phyloP scores from a whole-genome alignment of 2,329 filamentous ascomycete species.

The Colletotrichum sansevieriae region DNA sequence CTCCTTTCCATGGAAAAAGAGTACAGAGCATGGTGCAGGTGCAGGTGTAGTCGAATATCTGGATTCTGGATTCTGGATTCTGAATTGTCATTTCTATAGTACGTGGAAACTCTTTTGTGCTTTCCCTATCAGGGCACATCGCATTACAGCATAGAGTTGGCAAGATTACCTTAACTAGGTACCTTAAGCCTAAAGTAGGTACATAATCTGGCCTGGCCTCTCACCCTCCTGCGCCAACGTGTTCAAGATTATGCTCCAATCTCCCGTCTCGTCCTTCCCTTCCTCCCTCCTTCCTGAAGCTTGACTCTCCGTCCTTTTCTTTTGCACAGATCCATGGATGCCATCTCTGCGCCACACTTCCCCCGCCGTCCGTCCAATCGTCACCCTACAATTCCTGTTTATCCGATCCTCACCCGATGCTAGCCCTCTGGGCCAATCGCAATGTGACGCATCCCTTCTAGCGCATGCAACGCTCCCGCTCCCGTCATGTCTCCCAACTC shows the following conservation, averaged over 20 bases:
- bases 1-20: constrained; percentile 22
- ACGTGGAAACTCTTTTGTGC: neutral
- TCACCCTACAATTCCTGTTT: neutral
- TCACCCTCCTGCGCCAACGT: constrained; percentile 11
- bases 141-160: constrained; percentile 8
- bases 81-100: neutral
- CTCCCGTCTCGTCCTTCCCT: neutral
- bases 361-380: constrained; percentile 21
- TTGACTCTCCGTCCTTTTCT: neutral
- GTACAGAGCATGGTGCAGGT: neutral
- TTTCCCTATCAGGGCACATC: neutral
- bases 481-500: constrained; percentile 14
- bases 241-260: neutral
- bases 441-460: constrained; percentile 3
- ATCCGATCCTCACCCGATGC: constrained; percentile 11
- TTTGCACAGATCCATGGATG: neutral
- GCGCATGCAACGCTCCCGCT: constrained; percentile 25
- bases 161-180: constrained; percentile 22
- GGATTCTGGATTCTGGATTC: neutral
- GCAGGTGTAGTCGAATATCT: neutral
- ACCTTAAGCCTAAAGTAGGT: too few species aligned
- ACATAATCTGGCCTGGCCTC: too few species aligned
- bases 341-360: constrained; percentile 24
- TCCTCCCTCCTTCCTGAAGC: neutral
- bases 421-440: constrained; percentile 18